Base-by-base conservation (phyloP, 1,139 yeast species). In the Diutina scorzettiae region DNA sequence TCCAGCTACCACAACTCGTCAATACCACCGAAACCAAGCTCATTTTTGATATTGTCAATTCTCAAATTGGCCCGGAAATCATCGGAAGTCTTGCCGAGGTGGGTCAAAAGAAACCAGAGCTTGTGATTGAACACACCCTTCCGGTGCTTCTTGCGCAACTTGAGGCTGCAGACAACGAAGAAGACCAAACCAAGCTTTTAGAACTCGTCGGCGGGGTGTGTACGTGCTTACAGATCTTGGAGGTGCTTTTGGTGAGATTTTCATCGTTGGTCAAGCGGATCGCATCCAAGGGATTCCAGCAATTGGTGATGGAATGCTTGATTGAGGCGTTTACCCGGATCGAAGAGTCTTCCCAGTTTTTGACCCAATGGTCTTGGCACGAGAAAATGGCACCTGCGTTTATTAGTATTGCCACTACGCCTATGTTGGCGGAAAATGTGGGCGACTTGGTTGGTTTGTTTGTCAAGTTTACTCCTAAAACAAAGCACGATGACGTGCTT, bases 51-150 rank as follows among this genome's bases (percentile, higher is more conserved):
- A 23, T 28, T n/a, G 39, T 34, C 29, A 34, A 34, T 21, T 28
- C 28, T n/a, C n/a, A 34, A 9, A 19, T 34, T 9, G n/a, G 28
- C 12, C 28, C 39, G 8, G 12, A 7, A n/a, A 12, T 23, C n/a
- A 16, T 34, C 7, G 16, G 18, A 3, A 34, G 20, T 14, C 9
- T 34, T 19, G 28, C 23, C 5, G 39, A 34, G n/a, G 39, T 34
- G 27, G 23, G 39, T 16, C 12, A n/a, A 12, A 12, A 8, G n/a
- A 14, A 7, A 3, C 39, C 39, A 12, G n/a, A 3, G 28, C 17
- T 74, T 2, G 70, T 87, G 1, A 58, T 78, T 25, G 81, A 77
- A 28, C 66, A 72, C 5, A 67, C 84, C 1, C 64, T 85, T 43
- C 84, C 89, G 1, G 66, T 65, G 25, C 62, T 87, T 43, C 57